Evolutionary conservation across 176 grass and related monocot species (phyloP), one percentile per base, ranked within the genome.

Genomic region (Carex scoparia): DNA sequence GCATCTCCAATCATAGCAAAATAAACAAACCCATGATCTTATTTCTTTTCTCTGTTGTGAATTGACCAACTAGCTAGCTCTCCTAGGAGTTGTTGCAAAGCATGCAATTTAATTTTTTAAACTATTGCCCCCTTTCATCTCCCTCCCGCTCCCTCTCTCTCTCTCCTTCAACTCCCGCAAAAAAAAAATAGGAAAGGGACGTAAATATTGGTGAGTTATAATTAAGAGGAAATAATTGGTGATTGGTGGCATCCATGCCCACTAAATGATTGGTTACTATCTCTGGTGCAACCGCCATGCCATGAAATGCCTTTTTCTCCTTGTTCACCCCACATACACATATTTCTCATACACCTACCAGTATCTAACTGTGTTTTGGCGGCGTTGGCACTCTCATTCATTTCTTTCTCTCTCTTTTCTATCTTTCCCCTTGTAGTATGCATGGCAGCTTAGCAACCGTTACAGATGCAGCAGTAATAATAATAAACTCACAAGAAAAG

Each of bases 1-100:
- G 85, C 79, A 83, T 93, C 84, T 80, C 84, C 89, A 92, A 90
- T 95, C 90, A 95, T 95, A 89, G 88, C 80, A 89, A 74, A 82
- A 85, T 75, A 82, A 72, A 81, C 62, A 76, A 44, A 67, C 40
- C 60, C 31, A 31, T 27, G 40, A 54, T 60, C 18, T 80, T 48
- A 65, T 85, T 94, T 90, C 89, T 87, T 90, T 92, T 90, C 84
- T 78, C 15, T 84, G 80, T 87, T 86, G 84, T 86, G 88, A 87
- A 90, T 87, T 86, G 59, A 71, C 44, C 33, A 54, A 80, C 89
- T 64, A 81, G 73, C 2, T 69, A 63, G 60, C 27, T 68, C 60
- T 87, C 81, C 57, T 84, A 72, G 84, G 59, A 65, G 89, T 83
- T 87, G 86, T 84, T 77, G 80, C 87, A 37, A 79, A 15, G 77